Base-by-base conservation (phyloP, 2,329 filamentous ascomycete species). In the Diaporthe caulivora region DNA sequence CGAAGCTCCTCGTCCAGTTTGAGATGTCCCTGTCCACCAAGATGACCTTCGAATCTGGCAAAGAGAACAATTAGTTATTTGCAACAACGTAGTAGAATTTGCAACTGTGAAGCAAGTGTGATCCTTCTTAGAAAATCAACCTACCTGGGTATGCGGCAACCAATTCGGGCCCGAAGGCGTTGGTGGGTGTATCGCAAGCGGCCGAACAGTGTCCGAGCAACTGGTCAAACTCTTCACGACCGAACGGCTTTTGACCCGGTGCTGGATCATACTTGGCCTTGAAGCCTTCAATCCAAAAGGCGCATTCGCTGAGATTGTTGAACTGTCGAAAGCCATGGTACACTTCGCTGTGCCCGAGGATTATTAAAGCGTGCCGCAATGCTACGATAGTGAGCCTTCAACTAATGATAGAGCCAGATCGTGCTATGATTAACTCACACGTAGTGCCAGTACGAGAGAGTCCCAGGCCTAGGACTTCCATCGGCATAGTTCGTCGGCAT, bases 11-110 rank as follows among this genome's bases (percentile, higher is more conserved):
- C 79, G 31, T 83, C 80, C 21, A 81, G 75, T 68, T 86, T 83
- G 37, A 80, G 77, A 15, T 81, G 77, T 58, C 82, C 83, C 74
- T 80, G 15, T 67, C 62, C 44, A 67, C 79, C 70, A 85, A 80
- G 11, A 88, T 81, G 17, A 88, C 85, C 72, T 85, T 85, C 34
- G 87, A 86, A 44, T 87, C 81, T 0, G 86, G 2, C 40, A 6
- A 31, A 15, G 1, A 29, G 0, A 17, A 53, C 0, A 4, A 21
- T 13, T 3, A 42, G n/a, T 29, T 4, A 67, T 29, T 2, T 26
- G 15, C 7, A 4, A 29, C 44, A 7, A 8, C 1, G 3, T 26
- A 29, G 13, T 13, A 0, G 26, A 26, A 17, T 7, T 1, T n/a
- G 29, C 53, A 10, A 2, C 4, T 55, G 29, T 6, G 53, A n/a